Evolutionary conservation across 2,329 filamentous ascomycete species (phyloP).

Genomic region (Phymatotrichopsis omnivora): DNA sequence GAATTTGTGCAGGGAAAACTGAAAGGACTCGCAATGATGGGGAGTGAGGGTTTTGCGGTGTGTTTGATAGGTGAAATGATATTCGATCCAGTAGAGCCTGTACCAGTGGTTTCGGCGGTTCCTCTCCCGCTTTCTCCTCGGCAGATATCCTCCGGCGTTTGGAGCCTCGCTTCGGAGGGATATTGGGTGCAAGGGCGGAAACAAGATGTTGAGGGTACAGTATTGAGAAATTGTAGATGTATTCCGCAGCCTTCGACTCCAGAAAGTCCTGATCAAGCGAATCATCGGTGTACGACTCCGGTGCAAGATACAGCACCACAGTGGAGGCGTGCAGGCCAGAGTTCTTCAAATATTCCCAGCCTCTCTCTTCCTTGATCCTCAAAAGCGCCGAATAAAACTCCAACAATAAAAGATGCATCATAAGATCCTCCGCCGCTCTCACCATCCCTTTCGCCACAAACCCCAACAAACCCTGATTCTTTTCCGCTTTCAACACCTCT

Average conservation of each 20-base stretch:
- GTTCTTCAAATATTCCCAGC: slow-evolving; percentile 12
- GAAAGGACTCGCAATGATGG: slow-evolving; percentile 18
- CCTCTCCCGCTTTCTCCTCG: not conserved
- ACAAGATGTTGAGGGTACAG: slow-evolving; percentile 13
- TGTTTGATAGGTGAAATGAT: slow-evolving; percentile 7
- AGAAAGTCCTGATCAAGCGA: slow-evolving; percentile 18
- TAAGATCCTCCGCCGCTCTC: slow-evolving; percentile 19
- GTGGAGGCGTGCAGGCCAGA: slow-evolving; percentile 17
- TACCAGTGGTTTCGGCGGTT: slow-evolving; percentile 5
- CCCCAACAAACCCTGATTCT: slow-evolving; percentile 15
- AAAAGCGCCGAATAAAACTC: slow-evolving; percentile 22
- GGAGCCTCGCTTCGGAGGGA: slow-evolving; percentile 3
- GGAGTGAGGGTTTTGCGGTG: slow-evolving; percentile 12
- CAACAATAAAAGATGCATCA: slow-evolving; percentile 27
- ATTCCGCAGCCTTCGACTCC: slow-evolving; percentile 24
- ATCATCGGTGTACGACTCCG: slow-evolving; percentile 21
- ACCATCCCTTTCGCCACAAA: slow-evolving; percentile 21
- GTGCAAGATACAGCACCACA: slow-evolving; percentile 18
- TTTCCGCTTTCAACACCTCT: not conserved
- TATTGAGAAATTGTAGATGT: slow-evolving; percentile 14
- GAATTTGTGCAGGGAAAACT: slow-evolving; percentile 19
- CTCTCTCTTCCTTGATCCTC: not conserved
- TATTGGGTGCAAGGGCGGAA: slow-evolving; percentile 6
- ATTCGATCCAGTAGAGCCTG: slow-evolving; percentile 14
- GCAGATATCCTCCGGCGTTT: slow-evolving; percentile 7